These are phyloP conservation scores for Metschnikowia picachoensis DNA, from an alignment of 805 yeast genomes.

Conservation along the genomic window DNA sequence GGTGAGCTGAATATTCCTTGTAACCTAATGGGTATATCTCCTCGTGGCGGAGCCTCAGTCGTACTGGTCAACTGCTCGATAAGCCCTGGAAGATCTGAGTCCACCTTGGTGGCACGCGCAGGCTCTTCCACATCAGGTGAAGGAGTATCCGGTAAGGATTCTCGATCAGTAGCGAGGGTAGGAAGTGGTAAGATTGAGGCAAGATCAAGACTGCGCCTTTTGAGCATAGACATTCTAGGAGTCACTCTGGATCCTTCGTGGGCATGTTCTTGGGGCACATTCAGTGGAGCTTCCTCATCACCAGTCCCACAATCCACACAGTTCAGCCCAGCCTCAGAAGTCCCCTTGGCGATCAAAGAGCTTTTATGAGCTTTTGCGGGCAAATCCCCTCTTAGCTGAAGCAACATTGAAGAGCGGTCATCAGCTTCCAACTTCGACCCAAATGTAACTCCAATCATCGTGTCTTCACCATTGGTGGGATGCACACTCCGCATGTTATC, in stretches of 20 bases:
- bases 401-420: no score
- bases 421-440: no score
- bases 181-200: background rate
- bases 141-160: slow-evolving; percentile 1
- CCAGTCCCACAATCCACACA: no score
- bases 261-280: background rate
- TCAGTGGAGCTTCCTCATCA: no score
- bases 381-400: no score
- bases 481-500: no score
- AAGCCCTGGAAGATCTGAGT: slow-evolving; percentile 1
- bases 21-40: background rate
- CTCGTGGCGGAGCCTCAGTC: background rate
- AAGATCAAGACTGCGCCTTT: slow-evolving; percentile 1
- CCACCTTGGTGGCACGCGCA: slow-evolving; percentile 3
- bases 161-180: background rate
- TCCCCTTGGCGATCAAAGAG: no score
- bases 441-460: no score
- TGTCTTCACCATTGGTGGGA: no score
- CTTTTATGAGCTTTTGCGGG: no score
- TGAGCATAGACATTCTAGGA: background rate
- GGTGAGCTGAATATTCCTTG: background rate
- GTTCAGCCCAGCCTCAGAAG: no score
- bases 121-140: slow-evolving; percentile 3
- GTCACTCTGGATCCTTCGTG: background rate
- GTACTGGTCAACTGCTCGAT: background rate